These are phyloP conservation scores for Inga leiocalycina DNA, from an alignment of 306 rosid genomes.

Conservation along the genomic window DNA sequence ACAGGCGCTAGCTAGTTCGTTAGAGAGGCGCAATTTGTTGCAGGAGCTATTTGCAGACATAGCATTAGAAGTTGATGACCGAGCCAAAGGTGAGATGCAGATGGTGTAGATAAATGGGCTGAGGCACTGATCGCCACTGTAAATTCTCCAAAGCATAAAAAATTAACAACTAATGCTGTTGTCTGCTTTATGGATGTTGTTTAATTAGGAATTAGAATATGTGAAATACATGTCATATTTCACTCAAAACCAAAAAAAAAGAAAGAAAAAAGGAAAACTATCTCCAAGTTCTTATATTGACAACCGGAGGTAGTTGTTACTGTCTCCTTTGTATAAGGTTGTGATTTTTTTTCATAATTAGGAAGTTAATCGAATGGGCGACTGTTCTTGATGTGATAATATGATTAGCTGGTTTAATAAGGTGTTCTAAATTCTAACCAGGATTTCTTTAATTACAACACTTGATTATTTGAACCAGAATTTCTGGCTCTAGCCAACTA, in stretches of 20 bases:
- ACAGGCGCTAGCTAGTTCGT: conserved; percentile 81
- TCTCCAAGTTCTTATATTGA: too few relatives aligned
- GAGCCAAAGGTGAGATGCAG: conserved; percentile 77
- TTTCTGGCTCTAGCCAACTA: neutral
- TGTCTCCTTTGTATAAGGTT: conserved; percentile 16
- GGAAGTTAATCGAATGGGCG: neutral
- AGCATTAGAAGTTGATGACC: conserved; percentile 89
- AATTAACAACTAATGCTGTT: neutral
- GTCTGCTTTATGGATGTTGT: conserved; percentile 6
- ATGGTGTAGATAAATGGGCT: neutral
- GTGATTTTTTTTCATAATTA: neutral
- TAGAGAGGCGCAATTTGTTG: conserved; percentile 86
- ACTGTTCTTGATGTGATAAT: neutral
- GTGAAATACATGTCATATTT: neutral
- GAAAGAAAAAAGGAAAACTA: neutral
- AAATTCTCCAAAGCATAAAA: neutral
- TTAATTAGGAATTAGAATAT: neutral
- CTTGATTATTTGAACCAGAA: conserved; percentile 13
- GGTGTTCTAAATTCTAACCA: neutral
- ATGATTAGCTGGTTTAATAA: conserved; percentile 9
- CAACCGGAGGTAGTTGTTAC: neutral
- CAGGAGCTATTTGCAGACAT: conserved; percentile 92
- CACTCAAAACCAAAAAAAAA: neutral
- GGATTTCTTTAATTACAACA: neutral
- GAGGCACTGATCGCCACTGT: neutral